These are phyloP conservation scores for Kalanchoe fedtschenkoi DNA, from an alignment of 164 flowering plant genomes.

Conservation along the genomic window DNA sequence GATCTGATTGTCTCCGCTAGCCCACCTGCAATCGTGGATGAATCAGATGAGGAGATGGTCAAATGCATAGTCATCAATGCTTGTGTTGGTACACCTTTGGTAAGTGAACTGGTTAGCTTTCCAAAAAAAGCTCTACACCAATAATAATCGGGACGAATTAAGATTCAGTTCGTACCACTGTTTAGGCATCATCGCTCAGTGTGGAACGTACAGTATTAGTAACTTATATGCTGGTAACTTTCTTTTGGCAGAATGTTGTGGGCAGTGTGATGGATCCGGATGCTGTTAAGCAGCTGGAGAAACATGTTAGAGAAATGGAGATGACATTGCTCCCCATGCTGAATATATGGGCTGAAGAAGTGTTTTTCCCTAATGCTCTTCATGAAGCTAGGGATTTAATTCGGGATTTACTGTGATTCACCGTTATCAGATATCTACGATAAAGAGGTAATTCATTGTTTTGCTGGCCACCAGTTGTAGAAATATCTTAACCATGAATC, in stretches of 20 bases:
- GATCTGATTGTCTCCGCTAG: slow-evolving; percentile 33
- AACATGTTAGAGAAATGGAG: slow-evolving; percentile 22
- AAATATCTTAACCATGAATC: not conserved
- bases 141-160: not conserved
- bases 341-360: slow-evolving; percentile 53
- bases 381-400: slow-evolving; percentile 38
- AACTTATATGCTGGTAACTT: not conserved
- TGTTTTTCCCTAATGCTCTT: slow-evolving; percentile 25
- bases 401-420: slow-evolving; percentile 20
- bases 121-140: not conserved
- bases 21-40: slow-evolving; percentile 28
- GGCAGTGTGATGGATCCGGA: slow-evolving; percentile 40
- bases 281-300: slow-evolving; percentile 20
- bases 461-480: not conserved
- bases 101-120: slow-evolving; percentile 20
- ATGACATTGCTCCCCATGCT: slow-evolving; percentile 23
- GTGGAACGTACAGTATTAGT: too few species aligned
- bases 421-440: not conserved
- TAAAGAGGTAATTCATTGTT: not conserved
- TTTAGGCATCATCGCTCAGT: too few species aligned
- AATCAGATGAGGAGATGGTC: slow-evolving; percentile 42
- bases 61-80: slow-evolving; percentile 41
- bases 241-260: slow-evolving; percentile 34
- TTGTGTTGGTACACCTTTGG: slow-evolving; percentile 38
- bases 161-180: not conserved